Conservation (phyloP, 2,329 filamentous ascomycete genomes). For the Thelonectria olida region DNA sequence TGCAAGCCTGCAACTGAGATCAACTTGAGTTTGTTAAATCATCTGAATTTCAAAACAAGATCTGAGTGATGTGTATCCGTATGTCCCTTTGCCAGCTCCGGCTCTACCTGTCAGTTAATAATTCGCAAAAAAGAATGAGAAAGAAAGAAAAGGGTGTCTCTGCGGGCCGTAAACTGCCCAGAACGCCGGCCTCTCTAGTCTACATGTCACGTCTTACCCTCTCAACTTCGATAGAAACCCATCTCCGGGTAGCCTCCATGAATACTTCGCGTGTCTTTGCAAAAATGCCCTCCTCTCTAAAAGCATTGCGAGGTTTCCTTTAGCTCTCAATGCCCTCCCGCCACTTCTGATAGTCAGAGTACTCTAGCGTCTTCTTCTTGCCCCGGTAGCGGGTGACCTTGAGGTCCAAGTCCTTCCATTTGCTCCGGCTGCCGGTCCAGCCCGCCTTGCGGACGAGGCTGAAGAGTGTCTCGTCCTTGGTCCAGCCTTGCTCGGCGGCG, state of each 20-base stretch:
- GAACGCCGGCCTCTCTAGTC: constrained; percentile 41
- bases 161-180: constrained; percentile 20
- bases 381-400: constrained; percentile 88
- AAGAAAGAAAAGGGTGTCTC: not conserved
- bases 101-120: constrained; percentile 31
- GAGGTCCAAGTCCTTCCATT: constrained; percentile 83
- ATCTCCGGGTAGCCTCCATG: not conserved
- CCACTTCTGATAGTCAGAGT: constrained; percentile 82
- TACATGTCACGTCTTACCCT: constrained; percentile 39
- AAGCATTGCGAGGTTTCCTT: not conserved
- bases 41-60: constrained; percentile 22
- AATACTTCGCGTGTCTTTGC: not conserved
- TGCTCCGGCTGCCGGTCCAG: constrained; percentile 82
- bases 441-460: constrained; percentile 95
- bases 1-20: constrained; percentile 24
- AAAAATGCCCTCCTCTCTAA: too few species aligned
- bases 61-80: constrained; percentile 15
- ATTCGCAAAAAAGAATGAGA: constrained; percentile 10
- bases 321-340: constrained; percentile 70
- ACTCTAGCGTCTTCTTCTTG: constrained; percentile 76
- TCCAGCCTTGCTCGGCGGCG: constrained; percentile 92
- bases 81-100: constrained; percentile 17
- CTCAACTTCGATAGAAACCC: not conserved
- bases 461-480: constrained; percentile 87
- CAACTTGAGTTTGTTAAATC: constrained; percentile 26